phyloP scores from a whole-genome alignment of 2,329 filamentous ascomycete genomes.

The Alternaria ventricosa region DNA sequence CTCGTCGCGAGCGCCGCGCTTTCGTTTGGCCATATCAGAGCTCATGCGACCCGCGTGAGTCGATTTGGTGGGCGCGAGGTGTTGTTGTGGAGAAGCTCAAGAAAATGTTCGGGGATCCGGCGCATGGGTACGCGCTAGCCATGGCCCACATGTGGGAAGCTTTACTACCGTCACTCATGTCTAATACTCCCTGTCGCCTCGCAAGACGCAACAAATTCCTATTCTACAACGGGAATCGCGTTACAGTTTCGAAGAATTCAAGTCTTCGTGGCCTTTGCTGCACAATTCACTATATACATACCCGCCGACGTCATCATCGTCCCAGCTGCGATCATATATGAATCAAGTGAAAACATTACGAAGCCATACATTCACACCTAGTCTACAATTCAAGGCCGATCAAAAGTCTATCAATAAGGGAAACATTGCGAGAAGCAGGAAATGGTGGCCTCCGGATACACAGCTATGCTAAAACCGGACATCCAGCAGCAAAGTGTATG shows the following conservation, averaged over 20 bases:
- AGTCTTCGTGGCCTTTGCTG: not conserved
- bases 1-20: constrained; percentile 30
- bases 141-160: not conserved
- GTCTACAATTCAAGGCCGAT: not conserved
- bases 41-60: constrained; percentile 9
- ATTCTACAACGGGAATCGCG: not conserved
- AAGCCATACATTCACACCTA: not conserved
- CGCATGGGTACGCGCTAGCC: not conserved
- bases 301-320: not conserved
- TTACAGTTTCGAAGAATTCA: not conserved
- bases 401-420: not conserved
- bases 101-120: constrained; percentile 5
- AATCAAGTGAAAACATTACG: not conserved
- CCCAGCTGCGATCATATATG: not conserved
- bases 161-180: not conserved
- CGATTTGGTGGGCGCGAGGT: not conserved
- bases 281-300: not conserved
- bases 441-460: rapidly evolving
- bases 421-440: not conserved
- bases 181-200: too few species aligned
- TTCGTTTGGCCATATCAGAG: constrained; percentile 40
- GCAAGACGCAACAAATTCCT: not conserved
- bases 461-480: not conserved
- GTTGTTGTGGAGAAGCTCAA: constrained; percentile 3
- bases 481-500: not conserved